These are phyloP conservation scores for Phaeosphaeria sp. DNA, from an alignment of 2,329 filamentous ascomycete species.

Conservation along the genomic window DNA sequence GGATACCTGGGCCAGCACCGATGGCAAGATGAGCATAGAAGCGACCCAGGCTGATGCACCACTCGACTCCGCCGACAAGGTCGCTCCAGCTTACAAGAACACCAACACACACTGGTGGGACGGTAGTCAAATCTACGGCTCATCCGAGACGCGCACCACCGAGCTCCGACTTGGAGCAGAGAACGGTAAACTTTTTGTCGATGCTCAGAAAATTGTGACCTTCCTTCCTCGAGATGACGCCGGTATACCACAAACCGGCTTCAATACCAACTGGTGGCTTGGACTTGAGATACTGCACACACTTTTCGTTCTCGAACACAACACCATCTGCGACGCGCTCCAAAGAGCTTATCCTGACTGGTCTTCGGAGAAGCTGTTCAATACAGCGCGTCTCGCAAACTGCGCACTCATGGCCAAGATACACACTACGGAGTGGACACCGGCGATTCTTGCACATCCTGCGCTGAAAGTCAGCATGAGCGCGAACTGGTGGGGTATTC, in stretches of 20 bases:
- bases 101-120: constrained; percentile 57
- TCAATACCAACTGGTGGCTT: constrained; percentile 56
- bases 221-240: constrained; percentile 51
- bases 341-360: constrained; percentile 45
- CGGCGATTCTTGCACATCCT: constrained; percentile 55
- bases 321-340: constrained; percentile 52
- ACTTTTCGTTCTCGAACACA: constrained; percentile 56
- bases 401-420: constrained; percentile 59
- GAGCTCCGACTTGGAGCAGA: constrained; percentile 42
- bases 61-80: constrained; percentile 46
- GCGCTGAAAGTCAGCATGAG: constrained; percentile 52
- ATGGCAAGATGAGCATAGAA: constrained; percentile 46
- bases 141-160: constrained; percentile 46
- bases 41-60: constrained; percentile 45
- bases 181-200: constrained; percentile 51
- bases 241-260: constrained; percentile 52
- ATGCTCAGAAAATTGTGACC: constrained; percentile 37
- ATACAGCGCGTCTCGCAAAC: constrained; percentile 54
- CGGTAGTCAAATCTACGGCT: constrained; percentile 56
- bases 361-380: constrained; percentile 52
- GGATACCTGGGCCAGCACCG: constrained; percentile 41
- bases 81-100: constrained; percentile 53
- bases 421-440: constrained; percentile 59
- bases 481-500: constrained; percentile 56
- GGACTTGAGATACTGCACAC: constrained; percentile 57